phyloP scores from a whole-genome alignment of 2,329 filamentous ascomycete genomes.

The Colletotrichum trifolii region DNA sequence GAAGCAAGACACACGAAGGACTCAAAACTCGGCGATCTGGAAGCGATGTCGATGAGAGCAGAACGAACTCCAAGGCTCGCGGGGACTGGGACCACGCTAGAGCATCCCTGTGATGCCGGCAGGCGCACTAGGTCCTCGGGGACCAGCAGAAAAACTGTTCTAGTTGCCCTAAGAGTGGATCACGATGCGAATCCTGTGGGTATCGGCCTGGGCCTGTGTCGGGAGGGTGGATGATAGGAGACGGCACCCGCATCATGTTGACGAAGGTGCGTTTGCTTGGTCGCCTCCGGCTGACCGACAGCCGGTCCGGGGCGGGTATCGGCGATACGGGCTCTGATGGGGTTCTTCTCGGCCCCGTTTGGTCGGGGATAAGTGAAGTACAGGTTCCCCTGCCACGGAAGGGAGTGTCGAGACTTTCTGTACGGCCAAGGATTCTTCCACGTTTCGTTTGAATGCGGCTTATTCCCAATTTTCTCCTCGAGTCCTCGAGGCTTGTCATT shows the following conservation, averaged over 20 bases:
- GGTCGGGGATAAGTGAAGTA: constrained; percentile 21
- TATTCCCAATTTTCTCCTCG: background rate
- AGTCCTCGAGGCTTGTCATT: background rate
- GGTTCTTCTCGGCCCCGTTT: constrained; percentile 27
- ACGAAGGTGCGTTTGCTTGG: constrained; percentile 6
- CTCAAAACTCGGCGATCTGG: background rate
- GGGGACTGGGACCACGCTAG: constrained; percentile 15
- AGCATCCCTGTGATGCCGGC: constrained; percentile 20
- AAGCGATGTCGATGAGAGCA: background rate
- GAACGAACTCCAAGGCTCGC: background rate
- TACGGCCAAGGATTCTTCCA: constrained; percentile 1
- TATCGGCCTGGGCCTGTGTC: constrained; percentile 16
- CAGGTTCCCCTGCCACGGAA: background rate
- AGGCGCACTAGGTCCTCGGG: constrained; percentile 6
- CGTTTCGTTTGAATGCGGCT: constrained; percentile 5
- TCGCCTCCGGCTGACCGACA: constrained; percentile 21
- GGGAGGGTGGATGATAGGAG: constrained; percentile 6
- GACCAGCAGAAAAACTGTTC: constrained; percentile 11
- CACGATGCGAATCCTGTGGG: constrained; percentile 5
- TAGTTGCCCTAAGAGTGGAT: constrained; percentile 25
- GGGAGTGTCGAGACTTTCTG: background rate
- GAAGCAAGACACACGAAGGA: too few relatives aligned
- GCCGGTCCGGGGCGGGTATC: constrained; percentile 32
- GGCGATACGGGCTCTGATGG: constrained; percentile 17
- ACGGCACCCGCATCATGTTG: background rate